Percentiles rank a stretch among this genome's conserved stretches.
These are phyloP conservation scores for Thermoascus crustaceus DNA, from an alignment of 2,329 filamentous ascomycete species.

Conservation along the genomic window DNA sequence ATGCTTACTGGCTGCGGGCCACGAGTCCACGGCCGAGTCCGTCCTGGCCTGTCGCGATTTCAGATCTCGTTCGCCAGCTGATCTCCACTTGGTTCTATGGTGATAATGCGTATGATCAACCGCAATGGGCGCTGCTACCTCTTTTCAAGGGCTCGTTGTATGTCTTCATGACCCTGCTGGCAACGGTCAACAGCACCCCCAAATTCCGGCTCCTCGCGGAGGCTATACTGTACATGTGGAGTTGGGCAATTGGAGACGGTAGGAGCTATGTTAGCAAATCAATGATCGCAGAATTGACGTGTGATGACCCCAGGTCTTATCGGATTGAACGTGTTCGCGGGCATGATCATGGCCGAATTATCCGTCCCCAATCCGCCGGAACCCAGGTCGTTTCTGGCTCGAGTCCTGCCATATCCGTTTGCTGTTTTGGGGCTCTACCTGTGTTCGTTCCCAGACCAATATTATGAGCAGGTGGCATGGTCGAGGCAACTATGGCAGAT, in stretches of 20 bases:
- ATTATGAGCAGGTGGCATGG: slow-evolving; percentile 48
- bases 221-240: slow-evolving; percentile 42
- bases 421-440: slow-evolving; percentile 48
- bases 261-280: slow-evolving; percentile 6
- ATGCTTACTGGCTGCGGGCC: slow-evolving; percentile 52
- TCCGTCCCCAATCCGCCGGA: slow-evolving; percentile 42
- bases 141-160: slow-evolving; percentile 48
- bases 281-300: slow-evolving; percentile 5
- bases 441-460: slow-evolving; percentile 53
- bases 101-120: slow-evolving; percentile 48
- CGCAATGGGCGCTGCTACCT: slow-evolving; percentile 52
- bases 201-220: slow-evolving; percentile 43
- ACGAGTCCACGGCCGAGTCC: slow-evolving; percentile 40
- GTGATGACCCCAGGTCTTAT: slow-evolving; percentile 32
- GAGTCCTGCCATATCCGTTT: slow-evolving; percentile 42
- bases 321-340: slow-evolving; percentile 54
- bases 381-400: slow-evolving; percentile 37
- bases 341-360: slow-evolving; percentile 54
- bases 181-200: slow-evolving; percentile 43
- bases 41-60: slow-evolving; percentile 36
- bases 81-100: slow-evolving; percentile 46
- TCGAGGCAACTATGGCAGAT: slow-evolving; percentile 27
- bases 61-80: slow-evolving; percentile 39
- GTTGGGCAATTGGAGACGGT: slow-evolving; percentile 29
- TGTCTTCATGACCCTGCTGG: slow-evolving; percentile 47